Percentiles rank a stretch among this genome's conserved stretches.
Evolutionary conservation across 768 basidiomycete genomes (phyloP).

Genomic region (Lactifluus volemus): DNA sequence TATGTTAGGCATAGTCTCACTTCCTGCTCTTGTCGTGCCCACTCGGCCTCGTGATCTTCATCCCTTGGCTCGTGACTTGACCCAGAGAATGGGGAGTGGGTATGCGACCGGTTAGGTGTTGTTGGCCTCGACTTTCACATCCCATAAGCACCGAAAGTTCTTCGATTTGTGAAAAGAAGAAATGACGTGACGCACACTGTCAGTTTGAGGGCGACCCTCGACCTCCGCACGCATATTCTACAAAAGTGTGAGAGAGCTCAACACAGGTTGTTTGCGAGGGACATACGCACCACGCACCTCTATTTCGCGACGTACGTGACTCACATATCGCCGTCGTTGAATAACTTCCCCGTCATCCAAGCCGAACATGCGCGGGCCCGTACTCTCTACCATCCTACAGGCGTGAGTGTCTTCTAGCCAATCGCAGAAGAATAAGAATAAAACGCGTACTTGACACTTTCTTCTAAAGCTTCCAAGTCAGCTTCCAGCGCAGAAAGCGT

Average conservation of each 20-base stretch:
- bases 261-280: background rate
- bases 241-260: slow-evolving; percentile 14
- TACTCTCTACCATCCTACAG: slow-evolving; percentile 74
- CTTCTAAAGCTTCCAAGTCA: slow-evolving; percentile 89
- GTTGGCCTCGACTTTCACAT: background rate
- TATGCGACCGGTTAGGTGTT: background rate
- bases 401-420: background rate
- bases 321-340: slow-evolving; percentile 67
- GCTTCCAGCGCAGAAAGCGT: slow-evolving; percentile 73
- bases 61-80: slow-evolving; percentile 21
- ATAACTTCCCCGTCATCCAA: slow-evolving; percentile 71
- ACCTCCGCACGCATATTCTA: slow-evolving; percentile 72
- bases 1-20: slow-evolving; percentile 27
- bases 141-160: background rate
- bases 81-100: background rate
- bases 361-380: slow-evolving; percentile 77
- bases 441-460: slow-evolving; percentile 71
- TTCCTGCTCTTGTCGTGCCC: slow-evolving; percentile 85
- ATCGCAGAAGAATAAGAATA: background rate
- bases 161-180: background rate
- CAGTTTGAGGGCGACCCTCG: slow-evolving; percentile 19
- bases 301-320: slow-evolving; percentile 64
- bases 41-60: slow-evolving; percentile 64
- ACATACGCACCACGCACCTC: slow-evolving; percentile 45
- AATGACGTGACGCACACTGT: slow-evolving; percentile 14